phyloP scores from a whole-genome alignment of 768 basidiomycete species.

The Trametes meyenii region DNA sequence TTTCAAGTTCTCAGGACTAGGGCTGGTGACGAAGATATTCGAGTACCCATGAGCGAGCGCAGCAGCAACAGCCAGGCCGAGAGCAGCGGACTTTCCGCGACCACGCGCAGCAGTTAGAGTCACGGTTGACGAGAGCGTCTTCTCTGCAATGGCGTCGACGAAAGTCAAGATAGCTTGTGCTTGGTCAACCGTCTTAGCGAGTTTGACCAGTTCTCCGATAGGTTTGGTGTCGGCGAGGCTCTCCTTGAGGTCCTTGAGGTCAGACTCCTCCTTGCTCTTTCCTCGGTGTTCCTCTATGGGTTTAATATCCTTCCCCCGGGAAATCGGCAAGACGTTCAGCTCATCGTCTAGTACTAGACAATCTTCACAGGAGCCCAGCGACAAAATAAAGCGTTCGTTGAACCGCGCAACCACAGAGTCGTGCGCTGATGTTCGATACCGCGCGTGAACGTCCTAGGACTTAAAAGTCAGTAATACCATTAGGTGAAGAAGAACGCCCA shows the following conservation, averaged over 20 bases:
- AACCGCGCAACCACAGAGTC: conserved; percentile 91
- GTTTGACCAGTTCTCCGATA: conserved; percentile 84
- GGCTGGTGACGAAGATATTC: conserved; percentile 98
- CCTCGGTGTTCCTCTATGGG: conserved; percentile 57
- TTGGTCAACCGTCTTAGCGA: conserved; percentile 92
- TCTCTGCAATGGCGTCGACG: conserved; percentile 90
- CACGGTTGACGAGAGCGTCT: conserved; percentile 92
- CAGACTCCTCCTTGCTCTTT: conserved; percentile 56
- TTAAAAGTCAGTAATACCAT: background rate
- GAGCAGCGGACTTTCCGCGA: conserved; percentile 93
- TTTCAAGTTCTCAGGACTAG: conserved; percentile 96
- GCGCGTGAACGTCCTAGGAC: conserved; percentile 86
- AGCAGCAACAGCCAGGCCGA: conserved; percentile 93
- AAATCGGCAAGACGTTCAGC: conserved; percentile 95
- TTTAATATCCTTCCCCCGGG: conserved; percentile 89
- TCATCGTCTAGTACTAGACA: conserved; percentile 97
- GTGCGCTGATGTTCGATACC: conserved; percentile 91
- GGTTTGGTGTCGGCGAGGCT: conserved; percentile 82
- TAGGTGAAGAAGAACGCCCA: conserved; percentile 11
- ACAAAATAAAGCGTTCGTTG: conserved; percentile 98
- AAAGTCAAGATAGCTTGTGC: conserved; percentile 94
- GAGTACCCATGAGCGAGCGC: conserved; percentile 93
- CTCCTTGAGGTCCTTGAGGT: conserved; percentile 78
- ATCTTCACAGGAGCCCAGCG: conserved; percentile 89
- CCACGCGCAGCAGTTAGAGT: conserved; percentile 94